Evolutionary conservation across 1,139 yeast species (phyloP), one percentile per base, ranked within the genome.

Genomic region (Yamadazyma dushanensis): DNA sequence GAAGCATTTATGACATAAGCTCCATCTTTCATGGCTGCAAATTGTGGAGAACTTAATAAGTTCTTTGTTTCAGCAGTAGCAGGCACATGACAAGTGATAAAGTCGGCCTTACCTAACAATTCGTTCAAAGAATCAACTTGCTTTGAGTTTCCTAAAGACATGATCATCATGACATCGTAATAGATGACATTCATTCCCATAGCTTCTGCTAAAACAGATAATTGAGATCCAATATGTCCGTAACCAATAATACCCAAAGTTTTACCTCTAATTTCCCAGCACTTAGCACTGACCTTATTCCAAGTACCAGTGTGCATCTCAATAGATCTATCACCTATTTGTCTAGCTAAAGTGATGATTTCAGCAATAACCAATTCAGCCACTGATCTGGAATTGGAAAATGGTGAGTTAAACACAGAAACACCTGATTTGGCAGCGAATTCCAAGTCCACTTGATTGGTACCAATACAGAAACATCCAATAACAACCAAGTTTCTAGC

Each of bases 181-280:
- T 92, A 92, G 46, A 92, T 72, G 39, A 92, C 97, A 51, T 85
- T 86, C 96, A 92, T 85, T 69, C 99, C 99, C 83, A 92, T 83
- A 31, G 97, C 80, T 73, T 92, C 99, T 32, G 99, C 97, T 51
- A 92, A 73, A 16, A 92, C 98, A 6, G 96, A 86, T 59, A 92
- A 80, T 69, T 92, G 99, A 30, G 97, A 73, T 54, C 99, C 99
- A 66, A 92, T 94, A 63, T 92, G 99, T 51, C 99, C 99, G 57
- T 94, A 92, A 48, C 99, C 99, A 23, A 92, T 76, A 56, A 92
- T 92, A 47, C 98, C 99, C 51, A 92, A 76, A 36, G 98, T 92
- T 69, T 92, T 92, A 51, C 99, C 98, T 70, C 99, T 85, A 52
- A 94, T 90, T 71, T 92, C 99, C 98, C 98, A 92, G 70, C 99